phyloP scores from a whole-genome alignment of 2,329 filamentous ascomycete genomes.

The Fusarium newnesense region DNA sequence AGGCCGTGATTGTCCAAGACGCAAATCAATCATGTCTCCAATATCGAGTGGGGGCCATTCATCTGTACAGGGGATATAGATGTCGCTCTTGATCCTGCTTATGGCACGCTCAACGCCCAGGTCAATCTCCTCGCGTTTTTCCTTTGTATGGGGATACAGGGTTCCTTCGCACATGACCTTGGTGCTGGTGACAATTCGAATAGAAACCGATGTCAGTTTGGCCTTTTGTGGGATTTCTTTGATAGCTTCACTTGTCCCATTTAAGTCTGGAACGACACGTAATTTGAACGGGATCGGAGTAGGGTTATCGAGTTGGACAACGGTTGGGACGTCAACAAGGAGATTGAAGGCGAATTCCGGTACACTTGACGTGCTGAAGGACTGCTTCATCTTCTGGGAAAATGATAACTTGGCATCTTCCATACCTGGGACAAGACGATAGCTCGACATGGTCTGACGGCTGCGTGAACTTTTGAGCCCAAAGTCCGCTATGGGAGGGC shows the following conservation, averaged over 20 bases:
- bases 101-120: neutral
- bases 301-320: slow-evolving; percentile 47
- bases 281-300: slow-evolving; percentile 42
- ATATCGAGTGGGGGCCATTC: slow-evolving; percentile 10
- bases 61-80: slow-evolving; percentile 21
- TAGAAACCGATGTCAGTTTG: slow-evolving; percentile 26
- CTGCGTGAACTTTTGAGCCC: neutral
- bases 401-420: slow-evolving; percentile 46
- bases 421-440: slow-evolving; percentile 49
- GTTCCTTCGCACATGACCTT: slow-evolving; percentile 14
- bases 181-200: slow-evolving; percentile 10
- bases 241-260: slow-evolving; percentile 35
- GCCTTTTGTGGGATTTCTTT: slow-evolving; percentile 26
- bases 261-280: slow-evolving; percentile 22
- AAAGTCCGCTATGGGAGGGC: slow-evolving; percentile 35
- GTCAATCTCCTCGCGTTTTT: neutral
- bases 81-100: fast-evolving
- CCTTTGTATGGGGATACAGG: neutral
- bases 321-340: slow-evolving; percentile 40
- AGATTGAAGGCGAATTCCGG: slow-evolving; percentile 46
- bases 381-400: slow-evolving; percentile 48
- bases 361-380: slow-evolving; percentile 51
- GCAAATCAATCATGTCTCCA: slow-evolving; percentile 19
- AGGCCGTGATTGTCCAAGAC: neutral
- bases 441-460: slow-evolving; percentile 23